phyloP scores from a whole-genome alignment of 1,284 basidiomycete species.

The Vanrija sp. region DNA sequence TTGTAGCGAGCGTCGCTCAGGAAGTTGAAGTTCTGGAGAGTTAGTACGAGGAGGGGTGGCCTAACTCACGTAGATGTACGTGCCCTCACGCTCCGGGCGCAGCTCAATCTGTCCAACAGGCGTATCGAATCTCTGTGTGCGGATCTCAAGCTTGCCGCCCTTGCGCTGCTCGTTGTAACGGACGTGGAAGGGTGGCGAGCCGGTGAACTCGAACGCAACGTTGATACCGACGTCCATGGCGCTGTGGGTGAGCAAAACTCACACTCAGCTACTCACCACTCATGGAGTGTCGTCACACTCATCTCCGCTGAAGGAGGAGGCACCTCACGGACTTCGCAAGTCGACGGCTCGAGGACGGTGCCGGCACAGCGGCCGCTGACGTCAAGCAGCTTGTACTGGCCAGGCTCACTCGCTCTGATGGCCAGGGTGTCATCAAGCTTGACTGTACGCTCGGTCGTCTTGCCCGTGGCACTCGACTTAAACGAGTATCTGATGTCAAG shows the following conservation, averaged over 20 bases:
- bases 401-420: slow-evolving; percentile 62
- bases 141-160: slow-evolving; percentile 59
- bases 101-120: slow-evolving; percentile 80
- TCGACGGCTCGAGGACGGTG: slow-evolving; percentile 73
- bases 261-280: slow-evolving; percentile 53
- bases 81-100: slow-evolving; percentile 75
- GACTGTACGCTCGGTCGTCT: slow-evolving; percentile 29
- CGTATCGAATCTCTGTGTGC: slow-evolving; percentile 57
- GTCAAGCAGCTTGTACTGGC: slow-evolving; percentile 73
- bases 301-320: slow-evolving; percentile 76
- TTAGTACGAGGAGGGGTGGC: not conserved
- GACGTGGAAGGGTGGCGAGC: slow-evolving; percentile 82
- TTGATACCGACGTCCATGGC: slow-evolving; percentile 91
- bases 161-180: slow-evolving; percentile 73
- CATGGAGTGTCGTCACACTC: slow-evolving; percentile 84
- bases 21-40: slow-evolving; percentile 55
- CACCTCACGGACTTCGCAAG: slow-evolving; percentile 67
- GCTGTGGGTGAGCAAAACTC: slow-evolving; percentile 38
- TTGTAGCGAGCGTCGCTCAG: slow-evolving; percentile 83
- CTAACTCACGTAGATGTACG: slow-evolving; percentile 65
- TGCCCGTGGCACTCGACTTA: slow-evolving; percentile 14
- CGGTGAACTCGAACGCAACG: slow-evolving; percentile 78
- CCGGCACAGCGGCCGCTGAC: slow-evolving; percentile 75
- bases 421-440: slow-evolving; percentile 54
- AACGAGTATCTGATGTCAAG: slow-evolving; percentile 28